Percentiles rank a stretch among this genome's conserved stretches.
These are phyloP conservation scores for Pseudogymnoascus pannorum DNA, from an alignment of 2,329 filamentous ascomycete species.

Conservation along the genomic window DNA sequence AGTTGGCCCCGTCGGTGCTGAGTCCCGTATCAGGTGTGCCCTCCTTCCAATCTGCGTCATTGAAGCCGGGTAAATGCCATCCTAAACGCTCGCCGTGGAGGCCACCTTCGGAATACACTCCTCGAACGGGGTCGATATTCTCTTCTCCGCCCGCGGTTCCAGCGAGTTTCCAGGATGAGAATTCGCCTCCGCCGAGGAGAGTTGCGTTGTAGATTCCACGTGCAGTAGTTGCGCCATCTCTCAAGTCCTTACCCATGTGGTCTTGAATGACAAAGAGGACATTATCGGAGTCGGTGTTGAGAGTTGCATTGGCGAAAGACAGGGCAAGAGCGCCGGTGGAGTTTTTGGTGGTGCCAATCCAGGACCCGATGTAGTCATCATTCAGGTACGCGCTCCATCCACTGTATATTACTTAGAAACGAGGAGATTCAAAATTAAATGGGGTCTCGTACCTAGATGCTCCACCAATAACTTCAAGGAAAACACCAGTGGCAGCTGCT, in stretches of 20 bases:
- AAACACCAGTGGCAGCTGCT: conserved; percentile 25
- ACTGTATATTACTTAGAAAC: conserved; percentile 10
- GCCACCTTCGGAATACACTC: conserved; percentile 50
- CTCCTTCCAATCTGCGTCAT: conserved; percentile 38
- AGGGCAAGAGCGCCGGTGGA: conserved; percentile 35
- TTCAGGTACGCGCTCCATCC: conserved; percentile 38
- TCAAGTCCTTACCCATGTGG: conserved; percentile 52
- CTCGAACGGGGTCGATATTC: conserved; percentile 48
- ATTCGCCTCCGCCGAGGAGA: conserved; percentile 37
- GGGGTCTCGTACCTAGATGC: conserved; percentile 11
- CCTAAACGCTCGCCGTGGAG: conserved; percentile 51
- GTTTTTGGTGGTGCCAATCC: conserved; percentile 41
- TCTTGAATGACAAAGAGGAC: conserved; percentile 51
- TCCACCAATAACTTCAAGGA: conserved; percentile 20
- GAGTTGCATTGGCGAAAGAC: conserved; percentile 43
- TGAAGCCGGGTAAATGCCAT: conserved; percentile 50
- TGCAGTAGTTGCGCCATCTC: conserved; percentile 39
- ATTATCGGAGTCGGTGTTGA: conserved; percentile 36
- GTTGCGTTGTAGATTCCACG: conserved; percentile 47
- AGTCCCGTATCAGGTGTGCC: conserved; percentile 29
- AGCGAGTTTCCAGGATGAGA: conserved; percentile 50
- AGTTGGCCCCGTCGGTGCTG: conserved; percentile 44
- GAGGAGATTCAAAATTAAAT: background rate
- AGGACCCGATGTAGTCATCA: conserved; percentile 47
- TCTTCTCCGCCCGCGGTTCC: conserved; percentile 47